Base-by-base conservation (phyloP, 768 basidiomycete genomes). In the Amanita inopinata region DNA sequence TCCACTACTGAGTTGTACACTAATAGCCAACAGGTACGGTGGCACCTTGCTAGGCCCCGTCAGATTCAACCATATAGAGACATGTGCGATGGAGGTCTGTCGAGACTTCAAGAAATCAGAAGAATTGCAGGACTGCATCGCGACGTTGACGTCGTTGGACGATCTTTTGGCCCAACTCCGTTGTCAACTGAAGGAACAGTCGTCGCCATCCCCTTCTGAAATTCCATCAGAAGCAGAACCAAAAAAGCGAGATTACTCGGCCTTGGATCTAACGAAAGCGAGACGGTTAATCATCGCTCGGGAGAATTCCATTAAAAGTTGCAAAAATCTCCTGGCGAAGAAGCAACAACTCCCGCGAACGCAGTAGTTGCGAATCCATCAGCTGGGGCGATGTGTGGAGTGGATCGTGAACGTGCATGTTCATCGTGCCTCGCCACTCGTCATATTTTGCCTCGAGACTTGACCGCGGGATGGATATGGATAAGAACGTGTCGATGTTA, bases 31-130 rank as follows among this genome's bases (percentile, higher is more conserved):
- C 49, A 87, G 85, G 83, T 88, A 78, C 51, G 87, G 86, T 0
- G 87, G 88, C n/a, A 77, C 71, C 5, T 62, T 88, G 64, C 66
- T 91, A 3, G 88, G 88, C 2, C 82, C 86, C 4, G 70, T 65
- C 46, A 64, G 88, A 24, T 91, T 90, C 57, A 57, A 70, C 2
- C 88, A 91, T 52, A 82, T 90, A 51, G 80, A 86, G 57, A 76
- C 71, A 1, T 88, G 86, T 55, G 64, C 85, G 4, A 56, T 68
- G 11, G 84, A 91, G 56, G 86, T 83, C 10, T 88, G 84, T 56
- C 73, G 70, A 11, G 62, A 62, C 24, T 87, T 83, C 66, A 78
- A 73, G 46, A 68, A 70, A 35, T 61, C 71, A 40, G 83, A 88
- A 46, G 83, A 86, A 49, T 63, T 86, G 40, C 73, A 74, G 14